These are phyloP conservation scores for Populus deltoides DNA, from an alignment of 345 rosid species.

Conservation along the genomic window DNA sequence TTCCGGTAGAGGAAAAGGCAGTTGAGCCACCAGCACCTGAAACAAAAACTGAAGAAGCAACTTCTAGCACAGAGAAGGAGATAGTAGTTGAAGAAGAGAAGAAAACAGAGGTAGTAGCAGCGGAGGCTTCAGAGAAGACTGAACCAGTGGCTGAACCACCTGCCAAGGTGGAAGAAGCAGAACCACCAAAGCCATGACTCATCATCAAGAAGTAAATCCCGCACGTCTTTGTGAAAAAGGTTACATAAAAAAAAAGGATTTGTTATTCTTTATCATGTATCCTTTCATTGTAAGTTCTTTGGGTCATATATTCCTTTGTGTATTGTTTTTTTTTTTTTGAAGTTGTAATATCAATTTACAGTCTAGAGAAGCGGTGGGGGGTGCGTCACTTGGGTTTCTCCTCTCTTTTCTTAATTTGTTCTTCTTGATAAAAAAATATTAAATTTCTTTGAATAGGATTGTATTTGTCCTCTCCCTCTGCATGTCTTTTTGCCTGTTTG, in stretches of 20 bases:
- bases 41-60: slow-evolving; percentile 29
- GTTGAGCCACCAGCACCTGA: slow-evolving; percentile 30
- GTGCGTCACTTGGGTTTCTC: background rate
- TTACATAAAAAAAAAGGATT: background rate
- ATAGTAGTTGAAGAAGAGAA: slow-evolving; percentile 47
- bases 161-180: slow-evolving; percentile 22
- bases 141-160: slow-evolving; percentile 16
- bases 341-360: background rate
- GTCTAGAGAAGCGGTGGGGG: background rate
- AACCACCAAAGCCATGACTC: slow-evolving; percentile 50
- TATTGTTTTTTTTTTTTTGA: background rate
- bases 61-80: slow-evolving; percentile 40
- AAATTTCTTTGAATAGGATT: background rate
- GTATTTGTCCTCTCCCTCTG: background rate
- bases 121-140: slow-evolving; percentile 10
- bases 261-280: slow-evolving; percentile 1
- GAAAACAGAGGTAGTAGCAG: slow-evolving; percentile 28
- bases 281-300: background rate
- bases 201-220: background rate
- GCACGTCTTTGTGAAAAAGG: background rate
- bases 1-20: slow-evolving; percentile 46
- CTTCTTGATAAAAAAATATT: background rate
- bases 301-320: background rate
- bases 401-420: background rate
- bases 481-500: background rate